Evolutionary conservation across 2,329 filamentous ascomycete species (phyloP).

Genomic region (Colletotrichum tofieldiae): DNA sequence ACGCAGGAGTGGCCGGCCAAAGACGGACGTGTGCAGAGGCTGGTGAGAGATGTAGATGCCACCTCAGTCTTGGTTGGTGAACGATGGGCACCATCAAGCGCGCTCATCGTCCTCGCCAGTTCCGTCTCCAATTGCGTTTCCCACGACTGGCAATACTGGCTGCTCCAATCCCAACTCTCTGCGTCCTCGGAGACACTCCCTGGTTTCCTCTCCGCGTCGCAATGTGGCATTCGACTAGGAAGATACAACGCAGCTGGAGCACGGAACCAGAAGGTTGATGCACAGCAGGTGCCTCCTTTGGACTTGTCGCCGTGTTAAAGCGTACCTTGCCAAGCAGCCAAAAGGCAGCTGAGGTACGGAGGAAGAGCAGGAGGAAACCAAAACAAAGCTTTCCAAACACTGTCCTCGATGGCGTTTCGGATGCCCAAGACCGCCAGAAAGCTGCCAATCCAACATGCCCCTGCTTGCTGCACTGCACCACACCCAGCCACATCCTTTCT

Average conservation of each 20-base stretch:
- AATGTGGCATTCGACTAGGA: neutral
- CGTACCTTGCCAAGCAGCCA: neutral
- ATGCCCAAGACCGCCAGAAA: constrained; percentile 26
- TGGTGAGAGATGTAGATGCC: neutral
- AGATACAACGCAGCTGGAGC: neutral
- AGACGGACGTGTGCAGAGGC: neutral
- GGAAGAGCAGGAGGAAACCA: neutral
- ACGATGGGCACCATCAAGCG: constrained; percentile 6
- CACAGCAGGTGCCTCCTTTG: constrained; percentile 28
- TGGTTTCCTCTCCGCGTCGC: neutral
- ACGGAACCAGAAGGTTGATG: constrained; percentile 9
- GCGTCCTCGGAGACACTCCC: neutral
- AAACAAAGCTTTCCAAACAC: constrained; percentile 24
- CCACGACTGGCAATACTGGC: neutral
- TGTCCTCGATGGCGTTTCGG: constrained; percentile 38
- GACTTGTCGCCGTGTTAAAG: neutral
- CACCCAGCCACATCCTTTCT: constrained; percentile 1
- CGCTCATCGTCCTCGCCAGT: neutral
- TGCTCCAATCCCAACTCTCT: neutral
- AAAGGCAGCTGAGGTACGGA: neutral
- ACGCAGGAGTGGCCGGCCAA: neutral
- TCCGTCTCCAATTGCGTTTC: neutral
- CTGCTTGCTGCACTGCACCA: neutral
- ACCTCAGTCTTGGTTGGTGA: constrained; percentile 12
- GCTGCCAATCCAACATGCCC: constrained; percentile 18